Base-by-base conservation (phyloP, 306 rosid species). In the Calophaca sinica region DNA sequence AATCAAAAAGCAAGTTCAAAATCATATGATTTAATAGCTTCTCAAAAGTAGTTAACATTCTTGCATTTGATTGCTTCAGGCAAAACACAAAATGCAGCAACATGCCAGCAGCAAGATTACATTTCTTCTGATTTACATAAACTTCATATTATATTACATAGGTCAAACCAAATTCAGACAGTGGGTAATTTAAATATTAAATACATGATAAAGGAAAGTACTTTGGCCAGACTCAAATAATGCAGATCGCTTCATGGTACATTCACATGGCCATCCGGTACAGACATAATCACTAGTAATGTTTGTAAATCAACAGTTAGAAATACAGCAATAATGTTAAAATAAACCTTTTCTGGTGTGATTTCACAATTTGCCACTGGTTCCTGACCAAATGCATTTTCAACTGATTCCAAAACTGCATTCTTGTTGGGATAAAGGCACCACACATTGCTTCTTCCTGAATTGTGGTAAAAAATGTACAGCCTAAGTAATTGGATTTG, bases 351-450 rank as follows among this genome's bases (percentile, higher is more conserved):
- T 49, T 68, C 41, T 42, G 74, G 74, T 11, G 85, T 32, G 51
- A 46, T 35, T 72, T 74, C 89, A 76, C 44, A 50, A 33, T 76
- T 73, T 54, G 77, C 72, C 15, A 81, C 73, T 35, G 73, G 80
- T 63, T 80, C 91, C 78, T 84, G 84, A 78, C 83, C 80, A 78
- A 94, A 87, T 13, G 85, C 98, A 62, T 83, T 85, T 80, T 84
- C 81, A 87, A 91, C 94, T 42, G 97, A 86, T 64, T 84, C 76
- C 58, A 85, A 63, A 12, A 49, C 58, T 20, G 85, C 86, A 51
- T 68, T 86, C 78, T 87, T 94, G 86, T 94, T 94, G 62, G 98
- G 98, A 86, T 94, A 94, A 62, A 94, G 98, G 86, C 97, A 94
- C 88, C 94, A 87, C 69, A 91, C 91, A 11, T 86, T 91, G 62